Conservation (phyloP, 305 asterid genomes). For the Plantago coronopus region DNA sequence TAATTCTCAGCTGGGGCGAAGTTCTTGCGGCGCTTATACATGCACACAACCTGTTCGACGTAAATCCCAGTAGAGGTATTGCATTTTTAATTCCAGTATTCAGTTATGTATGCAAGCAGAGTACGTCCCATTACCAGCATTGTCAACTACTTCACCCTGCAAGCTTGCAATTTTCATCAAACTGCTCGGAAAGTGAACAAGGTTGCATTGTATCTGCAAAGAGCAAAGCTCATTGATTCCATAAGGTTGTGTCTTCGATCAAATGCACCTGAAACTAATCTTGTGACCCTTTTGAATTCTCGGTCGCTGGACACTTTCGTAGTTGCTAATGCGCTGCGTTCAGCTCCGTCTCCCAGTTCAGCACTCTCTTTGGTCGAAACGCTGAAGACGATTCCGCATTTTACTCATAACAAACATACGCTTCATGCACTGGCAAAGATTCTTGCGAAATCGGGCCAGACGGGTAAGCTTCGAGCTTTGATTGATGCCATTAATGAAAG, state of each 20-base stretch:
- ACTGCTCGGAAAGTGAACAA: slow-evolving; percentile 42
- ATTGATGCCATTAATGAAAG: slow-evolving; percentile 64
- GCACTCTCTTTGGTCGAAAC: slow-evolving; percentile 62
- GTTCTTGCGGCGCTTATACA: too few species aligned
- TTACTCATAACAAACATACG: slow-evolving; percentile 62
- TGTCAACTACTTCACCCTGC: slow-evolving; percentile 29
- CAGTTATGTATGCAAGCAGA: slow-evolving; percentile 34
- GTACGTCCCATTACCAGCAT: slow-evolving; percentile 24
- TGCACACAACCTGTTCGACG: slow-evolving; percentile 10
- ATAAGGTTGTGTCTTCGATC: slow-evolving; percentile 73
- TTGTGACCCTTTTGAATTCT: slow-evolving; percentile 41
- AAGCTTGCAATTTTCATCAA: slow-evolving; percentile 39
- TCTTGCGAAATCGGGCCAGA: slow-evolving; percentile 70
- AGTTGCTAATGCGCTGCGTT: slow-evolving; percentile 66
- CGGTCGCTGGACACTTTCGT: slow-evolving; percentile 75
- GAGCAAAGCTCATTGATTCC: slow-evolving; percentile 79
- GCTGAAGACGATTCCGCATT: slow-evolving; percentile 52
- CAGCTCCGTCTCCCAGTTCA: slow-evolving; percentile 74
- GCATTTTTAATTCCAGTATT: background rate
- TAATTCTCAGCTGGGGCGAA: background rate
- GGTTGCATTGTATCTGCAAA: slow-evolving; percentile 62
- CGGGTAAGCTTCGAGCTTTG: slow-evolving; percentile 50
- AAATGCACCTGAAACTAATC: slow-evolving; percentile 43
- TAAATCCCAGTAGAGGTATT: background rate
- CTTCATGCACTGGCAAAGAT: slow-evolving; percentile 71